Evolutionary conservation across 257 asterid genomes (phyloP).

Genomic region (Solanum tacnaense): DNA sequence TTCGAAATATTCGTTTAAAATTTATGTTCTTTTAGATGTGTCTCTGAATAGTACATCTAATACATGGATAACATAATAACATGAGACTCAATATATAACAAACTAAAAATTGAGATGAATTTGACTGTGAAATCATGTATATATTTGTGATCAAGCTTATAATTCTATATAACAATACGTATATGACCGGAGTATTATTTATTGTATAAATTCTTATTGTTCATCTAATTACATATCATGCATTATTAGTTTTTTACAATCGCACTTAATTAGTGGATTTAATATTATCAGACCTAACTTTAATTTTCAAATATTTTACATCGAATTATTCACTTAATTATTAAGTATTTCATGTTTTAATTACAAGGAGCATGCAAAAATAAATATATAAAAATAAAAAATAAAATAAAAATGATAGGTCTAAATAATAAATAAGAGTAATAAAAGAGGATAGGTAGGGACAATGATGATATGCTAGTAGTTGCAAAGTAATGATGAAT

Average conservation of each 20-base stretch:
- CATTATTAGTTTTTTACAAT: too few species aligned
- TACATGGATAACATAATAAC: neutral
- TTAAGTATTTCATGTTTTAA: neutral
- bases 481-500: neutral
- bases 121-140: neutral
- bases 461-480: neutral
- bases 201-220: neutral
- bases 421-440: neutral
- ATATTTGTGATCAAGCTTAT: too few species aligned
- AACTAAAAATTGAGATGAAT: neutral
- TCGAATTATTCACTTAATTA: too few species aligned
- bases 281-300: too few species aligned
- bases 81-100: neutral
- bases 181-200: too few species aligned
- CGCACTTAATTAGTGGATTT: too few species aligned
- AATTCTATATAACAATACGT: too few species aligned
- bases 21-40: too few species aligned
- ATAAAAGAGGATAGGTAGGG: neutral
- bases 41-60: fast-evolving
- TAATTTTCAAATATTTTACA: too few species aligned
- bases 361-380: neutral
- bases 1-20: too few species aligned
- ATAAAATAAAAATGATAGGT: neutral
- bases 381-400: too few species aligned
- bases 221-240: too few species aligned